A percentile compares a stretch with the other conserved stretches of the same genome.
Evolutionary conservation across 495 filamentous ascomycete genomes (phyloP).

Genomic region (Lophiotrema nucula): DNA sequence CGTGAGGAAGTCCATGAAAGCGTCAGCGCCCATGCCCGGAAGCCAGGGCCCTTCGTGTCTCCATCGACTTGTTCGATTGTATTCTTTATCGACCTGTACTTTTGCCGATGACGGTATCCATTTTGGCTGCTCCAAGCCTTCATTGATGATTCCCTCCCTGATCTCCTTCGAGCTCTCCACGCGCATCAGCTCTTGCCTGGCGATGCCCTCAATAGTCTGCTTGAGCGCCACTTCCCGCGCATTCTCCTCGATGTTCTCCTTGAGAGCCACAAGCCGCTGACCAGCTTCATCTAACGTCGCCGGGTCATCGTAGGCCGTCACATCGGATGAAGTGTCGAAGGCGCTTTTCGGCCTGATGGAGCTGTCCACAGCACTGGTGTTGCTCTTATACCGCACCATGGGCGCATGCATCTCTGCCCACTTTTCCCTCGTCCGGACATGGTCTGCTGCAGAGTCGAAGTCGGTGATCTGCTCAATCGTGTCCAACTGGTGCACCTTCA

Average conservation of each 20-base stretch:
- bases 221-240: background rate
- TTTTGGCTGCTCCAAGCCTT: no score
- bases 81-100: background rate
- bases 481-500: slow-evolving; percentile 73
- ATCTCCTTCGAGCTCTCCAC: no score
- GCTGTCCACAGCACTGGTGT: slow-evolving; percentile 23
- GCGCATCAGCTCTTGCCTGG: background rate
- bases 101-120: background rate
- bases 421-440: slow-evolving; percentile 77
- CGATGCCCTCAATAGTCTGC: background rate
- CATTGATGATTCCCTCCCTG: no score
- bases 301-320: slow-evolving; percentile 41
- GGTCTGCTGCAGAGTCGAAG: slow-evolving; percentile 79
- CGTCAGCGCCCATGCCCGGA: slow-evolving; percentile 66
- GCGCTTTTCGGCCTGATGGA: slow-evolving; percentile 41
- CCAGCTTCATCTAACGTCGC: slow-evolving; percentile 26
- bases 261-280: slow-evolving; percentile 59
- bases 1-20: slow-evolving; percentile 67
- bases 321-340: slow-evolving; percentile 58
- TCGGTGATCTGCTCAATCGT: slow-evolving; percentile 90
- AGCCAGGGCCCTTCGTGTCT: slow-evolving; percentile 82
- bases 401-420: slow-evolving; percentile 79
- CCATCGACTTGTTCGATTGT: slow-evolving; percentile 57
- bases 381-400: slow-evolving; percentile 49
- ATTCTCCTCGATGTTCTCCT: slow-evolving; percentile 43